phyloP scores from a whole-genome alignment of 164 flowering plant species.

The Berberis thunbergii region DNA sequence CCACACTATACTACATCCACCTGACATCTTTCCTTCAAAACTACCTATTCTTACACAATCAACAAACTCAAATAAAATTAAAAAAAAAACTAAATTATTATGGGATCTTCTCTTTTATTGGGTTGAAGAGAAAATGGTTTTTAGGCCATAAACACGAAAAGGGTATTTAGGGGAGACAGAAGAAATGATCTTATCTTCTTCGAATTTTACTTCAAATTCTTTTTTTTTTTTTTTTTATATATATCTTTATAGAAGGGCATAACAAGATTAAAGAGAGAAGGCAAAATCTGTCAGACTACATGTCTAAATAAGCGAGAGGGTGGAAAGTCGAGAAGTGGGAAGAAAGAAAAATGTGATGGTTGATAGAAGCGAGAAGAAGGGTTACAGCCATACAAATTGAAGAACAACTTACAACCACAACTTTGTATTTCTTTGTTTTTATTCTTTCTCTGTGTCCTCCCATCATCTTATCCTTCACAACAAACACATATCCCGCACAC shows the following conservation, averaged over 20 bases:
- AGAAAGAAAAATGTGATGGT: slow-evolving; percentile 17
- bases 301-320: not conserved
- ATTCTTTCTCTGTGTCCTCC: slow-evolving; percentile 9
- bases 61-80: not conserved
- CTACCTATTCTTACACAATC: not conserved
- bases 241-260: not conserved
- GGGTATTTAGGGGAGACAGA: slow-evolving; percentile 2
- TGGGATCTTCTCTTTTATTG: not conserved
- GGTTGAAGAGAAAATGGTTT: not conserved
- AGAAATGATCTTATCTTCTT: slow-evolving; percentile 1
- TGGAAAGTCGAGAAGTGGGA: slow-evolving; percentile 10
- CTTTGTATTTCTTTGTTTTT: slow-evolving; percentile 23
- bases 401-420: slow-evolving; percentile 55
- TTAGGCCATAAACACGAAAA: not conserved
- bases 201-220: not conserved
- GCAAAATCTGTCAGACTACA: not conserved
- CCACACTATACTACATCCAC: slow-evolving; percentile 92
- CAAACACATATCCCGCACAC: not conserved
- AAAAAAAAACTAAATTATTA: not conserved
- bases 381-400: slow-evolving; percentile 17
- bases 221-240: not conserved
- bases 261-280: not conserved
- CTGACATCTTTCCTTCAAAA: slow-evolving; percentile 33
- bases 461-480: not conserved
- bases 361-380: slow-evolving; percentile 11